A percentile compares a stretch with the other conserved stretches of the same genome.
Evolutionary conservation across 2,329 filamentous ascomycete genomes (phyloP).

Genomic region (Paracamarosporium sp.): DNA sequence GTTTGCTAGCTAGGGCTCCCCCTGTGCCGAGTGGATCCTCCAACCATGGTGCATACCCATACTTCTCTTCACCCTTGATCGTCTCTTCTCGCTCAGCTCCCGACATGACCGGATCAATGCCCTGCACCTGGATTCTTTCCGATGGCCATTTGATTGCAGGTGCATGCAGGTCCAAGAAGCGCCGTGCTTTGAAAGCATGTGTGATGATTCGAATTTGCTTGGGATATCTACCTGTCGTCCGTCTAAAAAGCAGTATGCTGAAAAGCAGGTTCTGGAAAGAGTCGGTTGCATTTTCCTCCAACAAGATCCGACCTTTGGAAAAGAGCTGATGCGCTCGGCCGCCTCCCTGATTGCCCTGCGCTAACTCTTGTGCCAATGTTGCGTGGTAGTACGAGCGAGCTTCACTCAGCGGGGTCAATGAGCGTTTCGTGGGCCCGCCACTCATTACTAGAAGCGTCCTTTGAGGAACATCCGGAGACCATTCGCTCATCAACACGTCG

Average conservation of each 20-base stretch:
- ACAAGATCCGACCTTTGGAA: slow-evolving; percentile 53
- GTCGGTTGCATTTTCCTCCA: slow-evolving; percentile 79
- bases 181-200: slow-evolving; percentile 55
- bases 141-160: slow-evolving; percentile 53
- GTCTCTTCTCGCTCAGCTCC: slow-evolving; percentile 43
- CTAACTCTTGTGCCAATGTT: slow-evolving; percentile 32
- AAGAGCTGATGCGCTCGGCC: slow-evolving; percentile 39
- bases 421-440: slow-evolving; percentile 60
- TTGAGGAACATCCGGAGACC: slow-evolving; percentile 38
- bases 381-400: slow-evolving; percentile 45
- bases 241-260: slow-evolving; percentile 66
- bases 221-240: slow-evolving; percentile 49
- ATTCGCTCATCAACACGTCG: slow-evolving; percentile 53
- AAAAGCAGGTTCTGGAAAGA: slow-evolving; percentile 87
- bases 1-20: slow-evolving; percentile 45
- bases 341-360: slow-evolving; percentile 30
- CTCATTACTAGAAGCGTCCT: slow-evolving; percentile 71
- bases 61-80: slow-evolving; percentile 43
- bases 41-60: slow-evolving; percentile 47
- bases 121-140: slow-evolving; percentile 49
- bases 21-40: slow-evolving; percentile 49
- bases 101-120: slow-evolving; percentile 54
- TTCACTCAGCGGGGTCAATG: slow-evolving; percentile 40
- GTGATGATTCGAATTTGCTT: slow-evolving; percentile 52
- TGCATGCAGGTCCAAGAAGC: slow-evolving; percentile 51